A percentile compares a stretch with the other conserved stretches of the same genome.
phyloP scores from a whole-genome alignment of 108 stramenopile species.

The Cyclostephanos invisitatus region DNA sequence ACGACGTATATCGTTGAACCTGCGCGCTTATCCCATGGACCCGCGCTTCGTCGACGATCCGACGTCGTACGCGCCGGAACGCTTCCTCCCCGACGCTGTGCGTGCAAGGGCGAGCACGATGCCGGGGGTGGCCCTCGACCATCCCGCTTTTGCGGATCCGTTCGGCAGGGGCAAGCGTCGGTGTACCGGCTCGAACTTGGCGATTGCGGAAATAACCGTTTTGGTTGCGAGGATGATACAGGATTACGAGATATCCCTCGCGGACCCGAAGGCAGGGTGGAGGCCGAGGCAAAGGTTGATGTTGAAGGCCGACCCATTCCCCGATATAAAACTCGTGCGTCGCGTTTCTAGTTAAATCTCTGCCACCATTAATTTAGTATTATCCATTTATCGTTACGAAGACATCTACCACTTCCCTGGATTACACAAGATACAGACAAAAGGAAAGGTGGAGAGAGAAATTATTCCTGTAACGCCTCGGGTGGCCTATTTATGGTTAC shows the following conservation, averaged over 20 bases:
- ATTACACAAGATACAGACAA: no score
- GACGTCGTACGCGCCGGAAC: conserved; percentile 10
- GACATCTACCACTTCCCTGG: no score
- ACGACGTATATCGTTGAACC: conserved; percentile 2
- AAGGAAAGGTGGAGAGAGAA: no score
- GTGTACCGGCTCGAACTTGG: conserved; percentile 24
- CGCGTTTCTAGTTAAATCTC: background rate
- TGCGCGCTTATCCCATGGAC: conserved; percentile 17
- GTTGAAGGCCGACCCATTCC: conserved; percentile 19
- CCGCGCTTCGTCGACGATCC: conserved; percentile 19
- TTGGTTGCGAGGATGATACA: conserved; percentile 16
- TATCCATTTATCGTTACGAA: no score
- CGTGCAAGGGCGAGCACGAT: conserved; percentile 19
- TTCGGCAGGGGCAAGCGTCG: conserved; percentile 22
- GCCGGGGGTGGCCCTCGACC: conserved; percentile 16
- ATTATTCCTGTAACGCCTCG: no score
- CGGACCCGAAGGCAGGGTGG: conserved; percentile 9
- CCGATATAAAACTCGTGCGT: conserved; percentile 17
- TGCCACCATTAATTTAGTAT: no score
- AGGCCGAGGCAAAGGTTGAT: conserved; percentile 13
- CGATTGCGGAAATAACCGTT: conserved; percentile 19
- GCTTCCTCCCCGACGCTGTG: conserved; percentile 22
- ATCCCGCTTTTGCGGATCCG: conserved; percentile 19
- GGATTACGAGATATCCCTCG: conserved; percentile 19
- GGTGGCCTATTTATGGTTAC: no score